phyloP scores from a whole-genome alignment of 768 basidiomycete species.

The Lepiota brunneoincarnata region DNA sequence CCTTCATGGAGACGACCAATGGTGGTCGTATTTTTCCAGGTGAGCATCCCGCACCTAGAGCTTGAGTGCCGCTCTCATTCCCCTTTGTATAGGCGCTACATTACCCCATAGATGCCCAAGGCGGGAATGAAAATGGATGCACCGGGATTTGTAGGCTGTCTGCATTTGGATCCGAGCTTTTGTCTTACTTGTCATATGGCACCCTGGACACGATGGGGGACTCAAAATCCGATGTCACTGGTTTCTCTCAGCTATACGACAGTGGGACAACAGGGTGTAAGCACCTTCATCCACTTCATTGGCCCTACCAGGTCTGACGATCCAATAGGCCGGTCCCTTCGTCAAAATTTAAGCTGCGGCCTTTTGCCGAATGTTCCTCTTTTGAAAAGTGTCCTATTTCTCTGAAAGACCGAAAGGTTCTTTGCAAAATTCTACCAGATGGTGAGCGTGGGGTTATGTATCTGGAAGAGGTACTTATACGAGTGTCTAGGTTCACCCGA shows the following conservation, averaged over 20 bases:
- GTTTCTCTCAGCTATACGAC: conserved; percentile 65
- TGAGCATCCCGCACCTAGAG: conserved; percentile 17
- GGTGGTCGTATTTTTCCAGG: conserved; percentile 69
- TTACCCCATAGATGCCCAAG: conserved; percentile 71
- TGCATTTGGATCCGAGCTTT: neutral
- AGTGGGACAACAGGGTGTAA: conserved; percentile 60
- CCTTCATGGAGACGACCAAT: conserved; percentile 64
- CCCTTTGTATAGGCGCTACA: conserved; percentile 44
- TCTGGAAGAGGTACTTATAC: neutral
- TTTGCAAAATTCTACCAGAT: conserved; percentile 45
- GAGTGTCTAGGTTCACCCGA: conserved; percentile 45
- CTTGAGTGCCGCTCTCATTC: neutral
- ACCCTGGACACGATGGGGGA: conserved; percentile 46
- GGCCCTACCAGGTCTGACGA: neutral
- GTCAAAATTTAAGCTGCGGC: conserved; percentile 62
- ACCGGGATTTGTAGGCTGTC: conserved; percentile 44
- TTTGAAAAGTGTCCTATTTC: conserved; percentile 55
- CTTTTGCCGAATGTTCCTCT: conserved; percentile 45
- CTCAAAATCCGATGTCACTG: conserved; percentile 42
- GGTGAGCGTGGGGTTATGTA: conserved; percentile 30
- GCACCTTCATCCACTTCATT: conserved; percentile 13
- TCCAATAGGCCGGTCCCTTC: conserved; percentile 44
- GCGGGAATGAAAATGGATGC: conserved; percentile 67
- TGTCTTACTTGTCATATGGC: conserved; percentile 23
- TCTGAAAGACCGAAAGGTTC: conserved; percentile 40